These are phyloP conservation scores for Debaryomyces subglobosus DNA, from an alignment of 1,139 yeast species.

Conservation along the genomic window DNA sequence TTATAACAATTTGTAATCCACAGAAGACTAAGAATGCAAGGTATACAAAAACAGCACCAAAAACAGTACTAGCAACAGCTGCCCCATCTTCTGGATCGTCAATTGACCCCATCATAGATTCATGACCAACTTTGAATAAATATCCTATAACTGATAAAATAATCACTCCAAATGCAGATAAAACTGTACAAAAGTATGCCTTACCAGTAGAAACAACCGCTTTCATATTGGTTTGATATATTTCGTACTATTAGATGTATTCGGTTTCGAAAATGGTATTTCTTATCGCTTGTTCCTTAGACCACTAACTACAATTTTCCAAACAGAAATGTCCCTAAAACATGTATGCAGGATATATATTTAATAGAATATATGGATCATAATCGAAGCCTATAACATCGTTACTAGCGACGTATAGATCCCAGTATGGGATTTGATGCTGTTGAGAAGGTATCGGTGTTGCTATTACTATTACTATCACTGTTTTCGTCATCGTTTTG, in stretches of 20 bases:
- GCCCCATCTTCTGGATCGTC: conserved; percentile 90
- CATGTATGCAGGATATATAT: conserved; percentile 6
- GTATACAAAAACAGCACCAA: conserved; percentile 87
- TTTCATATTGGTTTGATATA: conserved; percentile 25
- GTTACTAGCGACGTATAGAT: not conserved
- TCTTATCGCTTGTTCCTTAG: conserved; percentile 3
- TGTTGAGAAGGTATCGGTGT: conserved; percentile 2
- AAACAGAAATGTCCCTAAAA: not conserved
- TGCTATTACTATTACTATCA: conserved; percentile 19
- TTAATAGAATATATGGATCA: not conserved
- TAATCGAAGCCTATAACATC: not conserved
- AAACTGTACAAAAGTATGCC: conserved; percentile 94
- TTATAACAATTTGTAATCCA: conserved; percentile 76
- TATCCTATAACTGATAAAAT: conserved; percentile 84
- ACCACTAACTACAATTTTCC: conserved; percentile 2
- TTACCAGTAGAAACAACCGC: conserved; percentile 58
- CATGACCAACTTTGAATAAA: conserved; percentile 79
- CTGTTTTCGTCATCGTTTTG: conserved; percentile 23
- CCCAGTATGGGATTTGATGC: not conserved
- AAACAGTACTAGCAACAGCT: conserved; percentile 90
- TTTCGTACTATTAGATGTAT: not conserved
- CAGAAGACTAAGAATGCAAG: conserved; percentile 80
- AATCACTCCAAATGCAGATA: conserved; percentile 88
- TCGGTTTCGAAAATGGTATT: not conserved
- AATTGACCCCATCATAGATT: conserved; percentile 89